Evolutionary conservation across 148 eudicot genomes (phyloP).

Genomic region (Chenopodium suecicum): DNA sequence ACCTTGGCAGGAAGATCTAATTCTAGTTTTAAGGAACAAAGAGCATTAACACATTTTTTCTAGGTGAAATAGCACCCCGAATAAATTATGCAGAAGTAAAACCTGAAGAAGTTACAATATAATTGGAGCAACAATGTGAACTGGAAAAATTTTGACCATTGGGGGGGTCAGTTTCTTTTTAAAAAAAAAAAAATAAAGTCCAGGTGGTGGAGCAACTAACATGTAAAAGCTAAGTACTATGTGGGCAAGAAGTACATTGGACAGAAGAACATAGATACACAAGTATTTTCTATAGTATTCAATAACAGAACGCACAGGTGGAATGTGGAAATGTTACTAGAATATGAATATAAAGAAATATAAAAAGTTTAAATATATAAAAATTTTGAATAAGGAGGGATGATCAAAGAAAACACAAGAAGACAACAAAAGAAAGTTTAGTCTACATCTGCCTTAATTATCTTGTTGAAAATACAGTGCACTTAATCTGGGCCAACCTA

Average conservation of each 20-base stretch:
- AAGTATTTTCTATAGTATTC: constrained; percentile 4
- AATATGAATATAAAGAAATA: not conserved
- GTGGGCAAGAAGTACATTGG: constrained; percentile 22
- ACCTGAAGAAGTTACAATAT: not conserved
- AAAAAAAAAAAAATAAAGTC: not conserved
- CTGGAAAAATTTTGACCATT: not conserved
- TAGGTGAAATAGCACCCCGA: not conserved
- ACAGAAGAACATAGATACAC: constrained; percentile 24
- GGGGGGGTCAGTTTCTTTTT: not conserved
- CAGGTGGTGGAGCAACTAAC: not conserved
- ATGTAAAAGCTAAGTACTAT: constrained; percentile 10
- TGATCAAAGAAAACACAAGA: constrained; percentile 34
- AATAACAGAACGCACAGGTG: not conserved
- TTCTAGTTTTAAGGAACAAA: not conserved
- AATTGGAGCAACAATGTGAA: constrained; percentile 1
- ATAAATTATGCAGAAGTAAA: not conserved
- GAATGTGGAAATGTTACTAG: not conserved
- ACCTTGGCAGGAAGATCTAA: constrained; percentile 10
- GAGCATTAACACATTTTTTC: not conserved
- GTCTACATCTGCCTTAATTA: constrained; percentile 60
- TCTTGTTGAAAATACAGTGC: constrained; percentile 59
- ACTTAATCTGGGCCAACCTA: constrained; percentile 46
- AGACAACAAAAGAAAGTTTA: constrained; percentile 69
- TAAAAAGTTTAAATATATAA: not conserved
- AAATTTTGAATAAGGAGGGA: constrained; percentile 13